Evolutionary conservation across 148 eudicot genomes (phyloP).

Genomic region (Rhododendron ovatum): DNA sequence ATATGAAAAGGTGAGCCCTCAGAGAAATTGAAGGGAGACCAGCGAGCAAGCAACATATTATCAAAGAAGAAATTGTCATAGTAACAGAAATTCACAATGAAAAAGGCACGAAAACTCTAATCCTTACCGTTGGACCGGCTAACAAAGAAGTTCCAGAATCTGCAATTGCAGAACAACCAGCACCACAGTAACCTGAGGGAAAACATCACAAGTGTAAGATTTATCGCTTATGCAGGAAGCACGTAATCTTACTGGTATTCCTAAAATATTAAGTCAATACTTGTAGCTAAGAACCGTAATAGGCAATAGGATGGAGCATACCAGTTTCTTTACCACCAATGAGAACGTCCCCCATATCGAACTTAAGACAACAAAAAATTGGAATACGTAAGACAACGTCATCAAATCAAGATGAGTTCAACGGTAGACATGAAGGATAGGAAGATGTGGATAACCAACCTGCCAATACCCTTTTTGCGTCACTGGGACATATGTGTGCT

Average conservation of each 20-base stretch:
- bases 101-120: not conserved
- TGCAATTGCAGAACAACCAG: constrained; percentile 92
- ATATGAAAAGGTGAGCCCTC: not conserved
- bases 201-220: not conserved
- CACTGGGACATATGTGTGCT: constrained; percentile 43
- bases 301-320: constrained; percentile 21
- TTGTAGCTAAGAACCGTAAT: not conserved
- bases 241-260: not conserved
- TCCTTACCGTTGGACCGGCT: constrained; percentile 85
- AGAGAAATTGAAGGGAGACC: not conserved
- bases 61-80: not conserved
- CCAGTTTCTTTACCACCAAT: constrained; percentile 73
- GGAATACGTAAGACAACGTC: not conserved
- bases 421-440: not conserved
- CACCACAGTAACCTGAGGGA: constrained; percentile 54
- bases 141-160: constrained; percentile 96
- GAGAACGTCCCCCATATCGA: constrained; percentile 91
- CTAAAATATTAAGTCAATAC: not conserved
- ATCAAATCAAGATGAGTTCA: not conserved
- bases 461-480: constrained; percentile 51
- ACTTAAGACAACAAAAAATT: constrained; percentile 26
- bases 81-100: not conserved
- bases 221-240: not conserved
- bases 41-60: not conserved
- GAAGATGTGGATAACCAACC: constrained; percentile 22